These are phyloP conservation scores for Plasmodium gallinaceum DNA, from an alignment of 169 alveolate species.

Conservation along the genomic window DNA sequence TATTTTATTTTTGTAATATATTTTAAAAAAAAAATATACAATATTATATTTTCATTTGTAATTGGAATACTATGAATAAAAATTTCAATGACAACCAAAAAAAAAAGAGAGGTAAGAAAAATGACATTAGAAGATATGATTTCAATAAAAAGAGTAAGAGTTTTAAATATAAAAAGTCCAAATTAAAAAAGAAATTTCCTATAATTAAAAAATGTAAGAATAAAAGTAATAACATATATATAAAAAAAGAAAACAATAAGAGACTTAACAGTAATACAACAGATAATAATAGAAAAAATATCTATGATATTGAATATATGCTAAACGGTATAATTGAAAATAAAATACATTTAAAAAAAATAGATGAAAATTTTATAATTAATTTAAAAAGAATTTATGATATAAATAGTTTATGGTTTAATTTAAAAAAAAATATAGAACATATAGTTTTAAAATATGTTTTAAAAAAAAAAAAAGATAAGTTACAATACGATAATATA, in stretches of 20 bases:
- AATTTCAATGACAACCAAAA: constrained; percentile 15
- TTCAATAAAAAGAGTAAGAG: constrained; percentile 40
- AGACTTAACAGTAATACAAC: constrained; percentile 24
- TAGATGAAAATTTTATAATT: constrained; percentile 39
- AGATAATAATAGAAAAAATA: constrained; percentile 16
- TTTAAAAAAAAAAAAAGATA: constrained; percentile 65
- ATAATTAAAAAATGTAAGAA: constrained; percentile 25
- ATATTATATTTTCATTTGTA: not conserved
- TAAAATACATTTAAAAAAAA: constrained; percentile 48
- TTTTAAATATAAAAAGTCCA: constrained; percentile 38
- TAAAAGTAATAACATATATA: constrained; percentile 16
- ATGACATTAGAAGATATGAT: constrained; percentile 15
- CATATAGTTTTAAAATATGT: constrained; percentile 57
- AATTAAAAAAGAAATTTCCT: constrained; percentile 38
- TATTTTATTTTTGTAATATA: not conserved
- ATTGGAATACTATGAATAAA: constrained; percentile 19
- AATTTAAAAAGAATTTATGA: constrained; percentile 25
- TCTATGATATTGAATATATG: constrained; percentile 21
- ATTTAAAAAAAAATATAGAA: constrained; percentile 42
- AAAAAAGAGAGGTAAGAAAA: not conserved
- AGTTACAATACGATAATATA: constrained; percentile 50
- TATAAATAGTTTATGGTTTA: constrained; percentile 17
- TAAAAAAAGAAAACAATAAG: constrained; percentile 15
- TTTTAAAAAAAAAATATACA: not conserved
- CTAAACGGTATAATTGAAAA: constrained; percentile 16